phyloP scores from a whole-genome alignment of 768 basidiomycete genomes.

The Mycena floridula region DNA sequence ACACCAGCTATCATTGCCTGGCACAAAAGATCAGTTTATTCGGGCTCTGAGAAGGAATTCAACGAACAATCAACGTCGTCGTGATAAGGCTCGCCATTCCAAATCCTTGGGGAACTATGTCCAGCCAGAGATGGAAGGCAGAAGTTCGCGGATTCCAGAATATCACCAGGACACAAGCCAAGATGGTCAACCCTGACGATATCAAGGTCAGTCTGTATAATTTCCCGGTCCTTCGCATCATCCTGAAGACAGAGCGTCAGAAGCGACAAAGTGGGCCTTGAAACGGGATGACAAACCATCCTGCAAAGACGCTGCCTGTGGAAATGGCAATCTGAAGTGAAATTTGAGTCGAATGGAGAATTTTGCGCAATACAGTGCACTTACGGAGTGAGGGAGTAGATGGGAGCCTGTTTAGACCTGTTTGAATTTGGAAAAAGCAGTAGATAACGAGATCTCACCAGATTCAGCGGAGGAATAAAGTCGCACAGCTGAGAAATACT shows the following conservation, averaged over 20 bases:
- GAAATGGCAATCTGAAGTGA: slow-evolving; percentile 64
- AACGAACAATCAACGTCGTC: slow-evolving; percentile 75
- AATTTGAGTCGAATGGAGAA: not conserved
- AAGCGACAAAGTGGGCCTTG: slow-evolving; percentile 3
- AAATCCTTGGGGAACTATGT: slow-evolving; percentile 76
- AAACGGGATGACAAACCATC: slow-evolving; percentile 49
- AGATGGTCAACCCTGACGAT: slow-evolving; percentile 53
- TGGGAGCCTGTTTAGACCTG: slow-evolving; percentile 80
- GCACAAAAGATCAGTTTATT: slow-evolving; percentile 6
- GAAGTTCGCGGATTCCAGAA: slow-evolving; percentile 64
- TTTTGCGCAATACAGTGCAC: slow-evolving; percentile 13
- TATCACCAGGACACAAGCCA: slow-evolving; percentile 55
- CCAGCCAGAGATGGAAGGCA: slow-evolving; percentile 63
- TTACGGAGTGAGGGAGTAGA: slow-evolving; percentile 84
- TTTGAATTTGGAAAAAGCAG: no score
- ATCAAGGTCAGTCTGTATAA: slow-evolving; percentile 70
- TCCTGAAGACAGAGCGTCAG: slow-evolving; percentile 35
- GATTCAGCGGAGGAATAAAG: slow-evolving; percentile 61
- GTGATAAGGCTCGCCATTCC: slow-evolving; percentile 84
- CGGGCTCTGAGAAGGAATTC: slow-evolving; percentile 5
- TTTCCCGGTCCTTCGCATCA: slow-evolving; percentile 83
- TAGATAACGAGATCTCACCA: slow-evolving; percentile 43
- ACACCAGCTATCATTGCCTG: slow-evolving; percentile 88
- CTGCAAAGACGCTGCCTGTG: slow-evolving; percentile 80
- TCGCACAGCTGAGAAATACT: slow-evolving; percentile 84